These are phyloP conservation scores for Aspergillus indologenus DNA, from an alignment of 495 filamentous ascomycete species.

Conservation along the genomic window DNA sequence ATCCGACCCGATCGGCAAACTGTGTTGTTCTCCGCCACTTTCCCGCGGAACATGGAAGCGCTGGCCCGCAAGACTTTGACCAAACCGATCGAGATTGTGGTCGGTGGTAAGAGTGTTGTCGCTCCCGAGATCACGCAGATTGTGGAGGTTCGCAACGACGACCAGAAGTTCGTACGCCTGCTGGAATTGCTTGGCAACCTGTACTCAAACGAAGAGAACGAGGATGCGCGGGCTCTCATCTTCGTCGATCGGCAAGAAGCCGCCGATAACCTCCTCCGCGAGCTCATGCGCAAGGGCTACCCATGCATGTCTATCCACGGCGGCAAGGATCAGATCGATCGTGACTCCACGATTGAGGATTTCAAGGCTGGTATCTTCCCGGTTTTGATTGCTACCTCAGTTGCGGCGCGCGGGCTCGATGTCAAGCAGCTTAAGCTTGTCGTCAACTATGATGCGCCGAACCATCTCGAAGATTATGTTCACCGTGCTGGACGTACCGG, in stretches of 20 bases:
- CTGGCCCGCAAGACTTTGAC: conserved; percentile 84
- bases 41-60: conserved; percentile 90
- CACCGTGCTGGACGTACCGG: conserved; percentile 94
- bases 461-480: conserved; percentile 97
- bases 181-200: conserved; percentile 85
- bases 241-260: conserved; percentile 96
- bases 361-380: conserved; percentile 92
- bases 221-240: conserved; percentile 83
- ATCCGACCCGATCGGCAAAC: conserved; percentile 90
- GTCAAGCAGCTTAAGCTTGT: conserved; percentile 96
- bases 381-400: conserved; percentile 89
- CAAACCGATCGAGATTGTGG: conserved; percentile 84
- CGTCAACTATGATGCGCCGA: conserved; percentile 94
- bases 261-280: conserved; percentile 77
- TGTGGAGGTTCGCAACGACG: conserved; percentile 81
- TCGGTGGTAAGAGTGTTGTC: conserved; percentile 88
- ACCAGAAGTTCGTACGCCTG: conserved; percentile 79
- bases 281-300: conserved; percentile 85
- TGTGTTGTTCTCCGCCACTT: conserved; percentile 93
- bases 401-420: conserved; percentile 92
- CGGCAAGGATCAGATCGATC: conserved; percentile 92
- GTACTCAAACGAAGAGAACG: conserved; percentile 70
- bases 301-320: conserved; percentile 96
- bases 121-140: conserved; percentile 93
- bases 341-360: conserved; percentile 89